Conservation (phyloP, 1,139 yeast genomes). For the Debaryomyces sp. region DNA sequence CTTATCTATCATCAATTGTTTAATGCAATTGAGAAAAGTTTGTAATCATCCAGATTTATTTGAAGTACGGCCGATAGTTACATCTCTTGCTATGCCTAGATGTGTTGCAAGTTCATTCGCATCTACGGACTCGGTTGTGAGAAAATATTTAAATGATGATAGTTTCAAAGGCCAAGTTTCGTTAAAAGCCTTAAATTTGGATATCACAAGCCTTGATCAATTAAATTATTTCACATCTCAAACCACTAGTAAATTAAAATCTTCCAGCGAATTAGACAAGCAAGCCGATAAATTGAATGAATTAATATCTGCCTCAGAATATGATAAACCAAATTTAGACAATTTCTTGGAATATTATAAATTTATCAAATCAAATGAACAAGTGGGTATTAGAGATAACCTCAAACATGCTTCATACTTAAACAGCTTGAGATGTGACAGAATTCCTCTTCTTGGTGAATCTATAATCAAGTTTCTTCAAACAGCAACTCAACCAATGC, state of each 20-base stretch:
- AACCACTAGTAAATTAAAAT: conserved; percentile 48
- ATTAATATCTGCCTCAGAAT: conserved; percentile 32
- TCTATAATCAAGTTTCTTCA: conserved; percentile 30
- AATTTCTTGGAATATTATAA: conserved; percentile 64
- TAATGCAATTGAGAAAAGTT: conserved; percentile 97
- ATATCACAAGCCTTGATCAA: conserved; percentile 52
- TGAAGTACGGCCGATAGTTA: conserved; percentile 92
- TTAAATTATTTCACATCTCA: conserved; percentile 52
- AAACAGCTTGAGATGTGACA: conserved; percentile 63
- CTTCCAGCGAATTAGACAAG: conserved; percentile 45
- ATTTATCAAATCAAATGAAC: conserved; percentile 53
- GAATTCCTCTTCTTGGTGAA: conserved; percentile 59
- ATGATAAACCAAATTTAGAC: conserved; percentile 41
- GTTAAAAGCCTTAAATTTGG: conserved; percentile 61
- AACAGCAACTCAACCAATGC: conserved; percentile 16
- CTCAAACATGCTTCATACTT: conserved; percentile 63
- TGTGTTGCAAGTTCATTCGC: conserved; percentile 61
- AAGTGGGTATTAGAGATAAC: conserved; percentile 50
- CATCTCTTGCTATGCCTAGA: conserved; percentile 76
- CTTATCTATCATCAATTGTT: conserved; percentile 90
- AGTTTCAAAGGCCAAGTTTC: conserved; percentile 40
- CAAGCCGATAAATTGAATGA: conserved; percentile 45
- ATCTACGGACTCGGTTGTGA: conserved; percentile 44
- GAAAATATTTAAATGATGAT: conserved; percentile 35
- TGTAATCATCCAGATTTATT: conserved; percentile 97